Base-by-base conservation (phyloP, 192 early-diverging fungal genomes). In the Podila epicladia region DNA sequence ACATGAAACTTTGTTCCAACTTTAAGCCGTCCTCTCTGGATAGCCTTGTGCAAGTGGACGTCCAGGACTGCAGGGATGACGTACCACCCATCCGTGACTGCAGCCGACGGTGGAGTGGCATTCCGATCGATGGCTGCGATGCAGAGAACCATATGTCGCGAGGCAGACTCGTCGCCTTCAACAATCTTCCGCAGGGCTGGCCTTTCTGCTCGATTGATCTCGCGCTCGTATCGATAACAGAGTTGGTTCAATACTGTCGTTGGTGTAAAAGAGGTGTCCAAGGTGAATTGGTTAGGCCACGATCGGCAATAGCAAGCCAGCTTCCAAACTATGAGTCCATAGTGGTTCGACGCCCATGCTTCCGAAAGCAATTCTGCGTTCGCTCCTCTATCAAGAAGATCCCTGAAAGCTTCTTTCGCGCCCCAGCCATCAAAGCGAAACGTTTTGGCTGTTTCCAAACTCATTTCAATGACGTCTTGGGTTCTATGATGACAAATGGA, bases 71-170 rank as follows among this genome's bases (percentile, higher is more conserved):
- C 88, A 13, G 82, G 72, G 5, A 94, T 83, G 33, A 72, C 28
- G 64, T 94, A 94, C 93, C 93, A 94, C 19, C 93, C 93, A 80
- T 94, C 93, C 5, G 93, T 91, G 51, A 94, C 71, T 50, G 87
- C 62, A 28, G 89, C 69, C 7, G 41, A 64, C 65, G 20, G 33
- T 49, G 4, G 31, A 26, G 15, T 65, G 57, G 15, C 58, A 31
- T 53, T 32, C 17, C n/a, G 45, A 12, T 72, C 29, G 13, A 94
- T 82, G 20, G 84, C 73, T 4, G 92, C 84, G 7, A 94, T 86
- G 32, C 85, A 87, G 13, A 94, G 71, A 6, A 94, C 88, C 88
- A 94, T 87, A 33, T 87, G 85, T 35, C 74, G 67, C 3, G 69
- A 66, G 2, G 91, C 82, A 5, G 82, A 31, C 57, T 90, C 85